Percentiles rank a stretch among this genome's conserved stretches.
These are phyloP conservation scores for Ophiocordyceps robertsii DNA, from an alignment of 2,329 filamentous ascomycete species.

Conservation along the genomic window DNA sequence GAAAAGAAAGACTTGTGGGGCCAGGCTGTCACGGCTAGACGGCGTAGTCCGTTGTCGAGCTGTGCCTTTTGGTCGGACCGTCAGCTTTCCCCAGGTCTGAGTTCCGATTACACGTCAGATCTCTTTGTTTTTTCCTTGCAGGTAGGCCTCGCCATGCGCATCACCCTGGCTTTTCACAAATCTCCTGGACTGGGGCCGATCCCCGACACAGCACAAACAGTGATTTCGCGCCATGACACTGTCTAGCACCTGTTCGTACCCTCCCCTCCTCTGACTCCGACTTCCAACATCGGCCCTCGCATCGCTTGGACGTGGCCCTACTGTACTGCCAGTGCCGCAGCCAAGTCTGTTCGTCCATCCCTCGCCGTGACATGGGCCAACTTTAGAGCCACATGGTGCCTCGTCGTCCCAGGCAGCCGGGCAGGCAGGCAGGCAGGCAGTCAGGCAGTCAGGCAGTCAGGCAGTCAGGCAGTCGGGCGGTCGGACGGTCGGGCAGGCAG, in stretches of 20 bases:
- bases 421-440: too few relatives aligned
- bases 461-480: too few relatives aligned
- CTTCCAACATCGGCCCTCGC: too few relatives aligned
- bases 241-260: too few relatives aligned
- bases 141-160: constrained; percentile 1
- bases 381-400: neutral
- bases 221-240: too few relatives aligned
- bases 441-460: too few relatives aligned
- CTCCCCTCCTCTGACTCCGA: too few relatives aligned
- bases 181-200: neutral
- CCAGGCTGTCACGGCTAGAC: neutral
- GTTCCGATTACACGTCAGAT: constrained; percentile 6
- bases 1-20: constrained; percentile 7
- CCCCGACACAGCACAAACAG: neutral
- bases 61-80: constrained; percentile 1
- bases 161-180: constrained; percentile 2
- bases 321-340: neutral
- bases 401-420: neutral
- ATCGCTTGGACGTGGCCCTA: too few relatives aligned
- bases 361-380: neutral
- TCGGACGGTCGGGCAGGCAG: too few relatives aligned
- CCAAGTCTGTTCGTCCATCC: neutral
- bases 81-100: neutral
- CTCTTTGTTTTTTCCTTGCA: constrained; percentile 6
- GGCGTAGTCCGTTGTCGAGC: constrained; percentile 4